A percentile compares a stretch with the other conserved stretches of the same genome.
Conservation (phyloP, 768 basidiomycete species). For the Suillus luteus region DNA sequence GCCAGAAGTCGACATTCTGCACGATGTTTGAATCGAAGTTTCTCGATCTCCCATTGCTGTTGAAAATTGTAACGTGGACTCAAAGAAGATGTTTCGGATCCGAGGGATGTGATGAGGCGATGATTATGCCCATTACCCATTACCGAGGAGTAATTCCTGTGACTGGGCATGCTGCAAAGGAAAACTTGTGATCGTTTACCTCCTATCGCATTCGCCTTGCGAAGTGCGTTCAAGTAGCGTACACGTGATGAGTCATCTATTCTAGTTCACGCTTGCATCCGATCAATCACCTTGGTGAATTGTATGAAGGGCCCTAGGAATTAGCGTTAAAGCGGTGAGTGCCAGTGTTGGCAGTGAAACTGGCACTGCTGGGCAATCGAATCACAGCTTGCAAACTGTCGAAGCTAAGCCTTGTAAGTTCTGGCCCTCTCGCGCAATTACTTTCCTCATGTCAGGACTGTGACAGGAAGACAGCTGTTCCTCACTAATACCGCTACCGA, state of each 20-base stretch:
- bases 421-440: not conserved
- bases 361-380: not conserved
- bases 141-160: not conserved
- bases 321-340: not conserved
- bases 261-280: not conserved
- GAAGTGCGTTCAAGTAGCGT: not conserved
- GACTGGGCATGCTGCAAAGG: not conserved
- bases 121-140: not conserved
- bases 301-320: not conserved
- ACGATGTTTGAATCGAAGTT: not conserved
- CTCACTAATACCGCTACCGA: not conserved
- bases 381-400: not conserved
- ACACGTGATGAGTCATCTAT: not conserved
- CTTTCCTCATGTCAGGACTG: not conserved
- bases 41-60: not conserved
- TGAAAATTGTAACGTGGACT: not conserved
- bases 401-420: conserved; percentile 1
- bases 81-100: not conserved
- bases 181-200: not conserved
- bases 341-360: not conserved
- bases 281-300: conserved; percentile 3
- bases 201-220: not conserved
- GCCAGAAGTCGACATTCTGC: not conserved
- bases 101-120: not conserved
- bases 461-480: not conserved